phyloP scores from a whole-genome alignment of 2,329 filamentous ascomycete genomes.

The Botrytis hyacinthi region DNA sequence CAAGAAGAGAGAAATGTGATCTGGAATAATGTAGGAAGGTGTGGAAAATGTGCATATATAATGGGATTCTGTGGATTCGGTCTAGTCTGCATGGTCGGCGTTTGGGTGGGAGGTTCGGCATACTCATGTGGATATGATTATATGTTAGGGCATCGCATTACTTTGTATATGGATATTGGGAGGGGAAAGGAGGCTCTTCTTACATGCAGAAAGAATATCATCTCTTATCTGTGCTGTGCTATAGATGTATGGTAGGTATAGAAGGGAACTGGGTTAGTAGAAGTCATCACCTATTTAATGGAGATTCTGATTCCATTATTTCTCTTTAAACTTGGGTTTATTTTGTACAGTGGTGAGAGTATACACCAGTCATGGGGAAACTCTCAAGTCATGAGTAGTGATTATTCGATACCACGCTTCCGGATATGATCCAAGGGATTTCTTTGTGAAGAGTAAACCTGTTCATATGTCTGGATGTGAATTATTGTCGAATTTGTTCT shows the following conservation, averaged over 20 bases:
- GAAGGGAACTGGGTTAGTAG: not conserved
- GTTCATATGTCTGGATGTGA: not conserved
- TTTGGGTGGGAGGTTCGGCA: not conserved
- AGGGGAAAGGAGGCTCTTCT: not conserved
- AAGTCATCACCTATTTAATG: not conserved
- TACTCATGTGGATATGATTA: conserved; percentile 12
- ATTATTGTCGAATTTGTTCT: rapidly evolving
- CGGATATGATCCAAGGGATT: not conserved
- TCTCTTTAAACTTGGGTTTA: not conserved
- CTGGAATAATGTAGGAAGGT: not conserved
- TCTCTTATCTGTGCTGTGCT: not conserved
- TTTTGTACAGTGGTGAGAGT: no score
- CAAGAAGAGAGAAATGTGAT: not conserved
- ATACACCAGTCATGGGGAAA: no score
- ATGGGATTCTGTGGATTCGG: not conserved
- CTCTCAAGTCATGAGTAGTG: no score
- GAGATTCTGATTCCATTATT: not conserved
- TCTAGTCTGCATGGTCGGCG: not conserved
- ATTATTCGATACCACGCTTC: not conserved
- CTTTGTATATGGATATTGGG: not conserved
- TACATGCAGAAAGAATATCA: not conserved
- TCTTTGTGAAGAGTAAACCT: not conserved
- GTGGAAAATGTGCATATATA: conserved; percentile 3
- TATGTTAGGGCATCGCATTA: not conserved
- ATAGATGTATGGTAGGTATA: not conserved